These are phyloP conservation scores for Vicia sativa DNA, from an alignment of 306 rosid genomes.

Conservation along the genomic window DNA sequence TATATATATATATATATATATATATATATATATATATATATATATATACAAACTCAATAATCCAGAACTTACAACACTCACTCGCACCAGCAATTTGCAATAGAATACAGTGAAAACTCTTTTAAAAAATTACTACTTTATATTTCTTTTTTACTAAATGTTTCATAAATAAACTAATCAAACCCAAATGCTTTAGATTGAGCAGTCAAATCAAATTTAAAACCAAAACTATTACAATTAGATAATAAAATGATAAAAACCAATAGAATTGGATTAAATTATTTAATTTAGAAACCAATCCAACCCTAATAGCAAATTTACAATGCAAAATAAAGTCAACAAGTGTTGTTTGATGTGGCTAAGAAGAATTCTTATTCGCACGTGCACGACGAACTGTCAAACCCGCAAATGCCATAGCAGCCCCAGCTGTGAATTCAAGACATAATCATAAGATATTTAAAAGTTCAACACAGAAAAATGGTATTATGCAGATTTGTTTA, in stretches of 20 bases:
- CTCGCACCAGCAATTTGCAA: too few relatives aligned
- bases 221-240: neutral
- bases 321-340: neutral
- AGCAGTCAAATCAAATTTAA: neutral
- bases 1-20: too few relatives aligned
- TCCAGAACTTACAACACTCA: too few relatives aligned
- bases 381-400: constrained; percentile 67
- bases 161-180: neutral
- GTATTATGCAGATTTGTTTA: constrained; percentile 15
- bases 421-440: constrained; percentile 68
- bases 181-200: constrained; percentile 6
- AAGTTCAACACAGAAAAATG: neutral
- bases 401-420: constrained; percentile 67
- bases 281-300: neutral
- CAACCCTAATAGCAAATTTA: neutral
- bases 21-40: too few relatives aligned
- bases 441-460: constrained; percentile 19
- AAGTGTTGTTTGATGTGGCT: constrained; percentile 39
- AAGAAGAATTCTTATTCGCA: constrained; percentile 49
- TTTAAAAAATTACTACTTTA: neutral
- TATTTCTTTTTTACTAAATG: neutral
- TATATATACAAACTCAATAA: too few relatives aligned
- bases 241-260: neutral
- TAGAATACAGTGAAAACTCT: neutral
- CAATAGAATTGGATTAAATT: constrained; percentile 8